Conservation (phyloP, 495 filamentous ascomycete species). For the Bathelium albidoporum region DNA sequence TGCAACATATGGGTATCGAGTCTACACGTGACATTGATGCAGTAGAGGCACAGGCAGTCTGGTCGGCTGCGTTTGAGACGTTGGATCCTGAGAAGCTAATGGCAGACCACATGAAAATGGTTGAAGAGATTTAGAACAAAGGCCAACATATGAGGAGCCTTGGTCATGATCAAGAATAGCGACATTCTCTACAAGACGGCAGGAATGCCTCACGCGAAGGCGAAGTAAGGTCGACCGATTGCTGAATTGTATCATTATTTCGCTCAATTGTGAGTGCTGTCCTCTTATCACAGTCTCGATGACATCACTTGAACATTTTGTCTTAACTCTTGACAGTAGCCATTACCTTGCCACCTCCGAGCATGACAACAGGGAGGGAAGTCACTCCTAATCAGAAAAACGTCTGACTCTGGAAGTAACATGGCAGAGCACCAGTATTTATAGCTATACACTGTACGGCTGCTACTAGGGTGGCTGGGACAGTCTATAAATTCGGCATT, state of each 20-base stretch:
- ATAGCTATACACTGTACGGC: no score
- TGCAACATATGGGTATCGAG: conserved; percentile 42
- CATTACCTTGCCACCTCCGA: no score
- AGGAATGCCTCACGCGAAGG: background rate
- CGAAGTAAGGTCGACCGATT: background rate
- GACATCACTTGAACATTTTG: no score
- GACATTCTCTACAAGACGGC: background rate
- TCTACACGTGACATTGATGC: conserved; percentile 22
- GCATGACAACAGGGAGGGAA: no score
- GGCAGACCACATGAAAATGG: conserved; percentile 13
- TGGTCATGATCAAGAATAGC: background rate
- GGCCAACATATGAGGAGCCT: background rate
- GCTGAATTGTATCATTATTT: background rate
- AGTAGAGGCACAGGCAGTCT: conserved; percentile 26
- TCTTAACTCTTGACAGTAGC: no score
- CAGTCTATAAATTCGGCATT: no score
- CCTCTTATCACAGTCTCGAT: no score
- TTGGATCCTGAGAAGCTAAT: conserved; percentile 12
- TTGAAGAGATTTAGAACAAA: background rate
- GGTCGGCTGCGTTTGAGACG: conserved; percentile 37
- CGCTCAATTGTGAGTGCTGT: no score
- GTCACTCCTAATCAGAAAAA: no score
- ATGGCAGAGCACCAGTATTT: no score
- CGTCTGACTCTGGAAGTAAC: no score
- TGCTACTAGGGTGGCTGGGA: no score